Conservation (phyloP, 768 basidiomycete species). For the Termitomyces sp. region DNA sequence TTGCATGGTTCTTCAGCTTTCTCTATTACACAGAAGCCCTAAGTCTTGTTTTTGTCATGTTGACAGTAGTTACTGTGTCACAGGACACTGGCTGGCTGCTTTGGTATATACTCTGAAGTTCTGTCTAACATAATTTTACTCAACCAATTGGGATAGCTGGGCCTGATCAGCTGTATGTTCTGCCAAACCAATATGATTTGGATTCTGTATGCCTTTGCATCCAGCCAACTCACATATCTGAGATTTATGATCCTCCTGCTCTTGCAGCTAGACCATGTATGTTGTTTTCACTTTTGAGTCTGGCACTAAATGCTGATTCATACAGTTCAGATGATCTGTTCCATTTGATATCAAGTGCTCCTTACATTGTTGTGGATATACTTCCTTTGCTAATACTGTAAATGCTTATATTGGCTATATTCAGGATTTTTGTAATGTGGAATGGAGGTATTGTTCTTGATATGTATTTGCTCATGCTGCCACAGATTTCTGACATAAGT, state of each 20-base stretch:
- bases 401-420: constrained; percentile 54
- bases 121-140: constrained; percentile 5
- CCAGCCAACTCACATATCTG: constrained; percentile 67
- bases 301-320: neutral
- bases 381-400: constrained; percentile 65
- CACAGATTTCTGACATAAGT: constrained; percentile 71
- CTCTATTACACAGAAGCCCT: constrained; percentile 94
- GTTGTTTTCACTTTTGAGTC: constrained; percentile 18
- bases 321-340: constrained; percentile 51
- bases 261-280: constrained; percentile 55
- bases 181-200: constrained; percentile 95
- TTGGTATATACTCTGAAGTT: constrained; percentile 49
- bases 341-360: constrained; percentile 44
- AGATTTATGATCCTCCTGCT: constrained; percentile 76
- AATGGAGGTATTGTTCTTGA: constrained; percentile 96
- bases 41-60: constrained; percentile 67
- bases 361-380: constrained; percentile 51
- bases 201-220: constrained; percentile 82
- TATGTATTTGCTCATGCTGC: constrained; percentile 39
- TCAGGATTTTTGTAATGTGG: constrained; percentile 75
- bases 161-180: constrained; percentile 80
- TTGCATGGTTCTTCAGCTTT: constrained; percentile 89
- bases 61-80: constrained; percentile 57
- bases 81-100: constrained; percentile 67
- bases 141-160: constrained; percentile 47